Evolutionary conservation across 1,139 yeast genomes (phyloP).

Genomic region (Kurtzmaniella natalensis): DNA sequence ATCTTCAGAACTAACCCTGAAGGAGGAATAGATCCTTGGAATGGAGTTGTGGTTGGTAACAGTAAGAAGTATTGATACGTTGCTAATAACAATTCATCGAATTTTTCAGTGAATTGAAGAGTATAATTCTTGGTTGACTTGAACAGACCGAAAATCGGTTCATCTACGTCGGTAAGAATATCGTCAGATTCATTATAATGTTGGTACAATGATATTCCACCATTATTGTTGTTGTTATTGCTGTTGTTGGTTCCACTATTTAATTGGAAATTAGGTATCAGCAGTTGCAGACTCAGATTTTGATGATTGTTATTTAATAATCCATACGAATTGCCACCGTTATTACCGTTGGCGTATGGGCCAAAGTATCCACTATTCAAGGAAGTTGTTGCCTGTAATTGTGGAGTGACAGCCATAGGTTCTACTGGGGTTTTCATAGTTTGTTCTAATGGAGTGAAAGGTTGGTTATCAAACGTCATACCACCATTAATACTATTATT

Average conservation of each 20-base stretch:
- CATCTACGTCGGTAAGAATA: conserved; percentile 39
- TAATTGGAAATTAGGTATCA: conserved; percentile 5
- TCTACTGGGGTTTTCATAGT: conserved; percentile 41
- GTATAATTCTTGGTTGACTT: conserved; percentile 30
- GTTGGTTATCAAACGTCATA: too few species aligned
- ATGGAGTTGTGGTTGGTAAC: conserved; percentile 46
- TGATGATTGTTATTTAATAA: conserved; percentile 9
- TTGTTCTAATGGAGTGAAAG: conserved; percentile 46
- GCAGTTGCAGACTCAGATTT: conserved; percentile 5
- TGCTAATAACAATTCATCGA: conserved; percentile 36
- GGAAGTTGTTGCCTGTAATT: conserved; percentile 4
- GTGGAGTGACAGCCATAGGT: conserved; percentile 15
- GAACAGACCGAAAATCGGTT: conserved; percentile 16
- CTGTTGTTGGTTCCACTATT: conserved; percentile 6
- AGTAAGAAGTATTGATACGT: conserved; percentile 33
- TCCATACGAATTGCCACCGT: conserved; percentile 8
- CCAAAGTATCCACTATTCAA: conserved; percentile 2
- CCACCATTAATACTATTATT: too few species aligned
- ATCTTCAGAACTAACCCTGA: conserved; percentile 43
- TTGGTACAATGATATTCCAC: conserved; percentile 25
- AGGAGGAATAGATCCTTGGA: conserved; percentile 40
- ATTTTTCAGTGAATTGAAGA: conserved; percentile 30
- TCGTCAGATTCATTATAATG: conserved; percentile 41
- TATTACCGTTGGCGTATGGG: neutral
- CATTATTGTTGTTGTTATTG: conserved; percentile 7